Evolutionary conservation across 176 grass and related monocot species (phyloP).

Genomic region (Triticum dicoccoides): DNA sequence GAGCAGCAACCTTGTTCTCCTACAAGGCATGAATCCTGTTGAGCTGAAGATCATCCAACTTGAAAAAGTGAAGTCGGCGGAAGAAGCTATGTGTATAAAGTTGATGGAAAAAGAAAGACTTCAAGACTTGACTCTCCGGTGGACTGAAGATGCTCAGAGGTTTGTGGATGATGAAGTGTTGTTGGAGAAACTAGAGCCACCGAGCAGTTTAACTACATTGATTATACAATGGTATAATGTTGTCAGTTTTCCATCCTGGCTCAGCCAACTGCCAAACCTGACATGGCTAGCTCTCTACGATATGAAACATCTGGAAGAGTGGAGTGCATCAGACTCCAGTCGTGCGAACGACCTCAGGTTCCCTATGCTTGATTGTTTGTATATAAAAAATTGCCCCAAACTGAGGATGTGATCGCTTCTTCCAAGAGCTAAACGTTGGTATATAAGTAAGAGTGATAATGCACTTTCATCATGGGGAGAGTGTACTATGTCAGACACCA

Average conservation of each 20-base stretch:
- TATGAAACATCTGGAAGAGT: neutral
- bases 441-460: neutral
- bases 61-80: neutral
- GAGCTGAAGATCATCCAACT: neutral
- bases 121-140: neutral
- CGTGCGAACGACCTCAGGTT: neutral
- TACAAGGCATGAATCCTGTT: neutral
- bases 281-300: neutral
- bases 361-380: neutral
- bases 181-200: neutral
- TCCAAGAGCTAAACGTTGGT: neutral
- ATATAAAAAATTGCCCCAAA: neutral
- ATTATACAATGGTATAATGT: neutral
- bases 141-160: neutral
- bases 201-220: neutral
- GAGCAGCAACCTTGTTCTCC: neutral
- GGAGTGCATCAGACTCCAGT: neutral
- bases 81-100: neutral
- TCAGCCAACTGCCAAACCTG: neutral
- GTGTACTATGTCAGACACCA: neutral
- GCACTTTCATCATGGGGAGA: conserved; percentile 14
- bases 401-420: neutral
- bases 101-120: neutral
- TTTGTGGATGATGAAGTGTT: neutral
- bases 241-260: neutral